These are phyloP conservation scores for Calonectria multiphialidica DNA, from an alignment of 2,329 filamentous ascomycete species.

Conservation along the genomic window DNA sequence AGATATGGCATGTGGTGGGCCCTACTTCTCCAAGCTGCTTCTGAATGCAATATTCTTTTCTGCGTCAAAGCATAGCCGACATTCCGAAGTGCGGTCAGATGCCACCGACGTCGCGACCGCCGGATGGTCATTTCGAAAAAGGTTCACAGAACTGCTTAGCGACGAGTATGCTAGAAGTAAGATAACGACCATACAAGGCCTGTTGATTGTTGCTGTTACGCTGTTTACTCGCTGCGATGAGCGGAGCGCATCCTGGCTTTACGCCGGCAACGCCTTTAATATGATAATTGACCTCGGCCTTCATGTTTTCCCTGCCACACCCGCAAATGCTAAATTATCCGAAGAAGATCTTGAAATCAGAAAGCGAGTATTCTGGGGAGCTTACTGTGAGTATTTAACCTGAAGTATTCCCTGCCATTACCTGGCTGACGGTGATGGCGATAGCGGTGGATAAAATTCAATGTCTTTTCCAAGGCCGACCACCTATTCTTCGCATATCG, in stretches of 20 bases:
- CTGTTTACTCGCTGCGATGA: conserved; percentile 64
- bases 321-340: not conserved
- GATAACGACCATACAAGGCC: conserved; percentile 66
- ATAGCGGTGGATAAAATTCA: conserved; percentile 61
- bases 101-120: conserved; percentile 59
- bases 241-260: conserved; percentile 67
- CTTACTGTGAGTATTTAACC: conserved; percentile 34
- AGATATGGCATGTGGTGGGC: conserved; percentile 65
- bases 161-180: conserved; percentile 60
- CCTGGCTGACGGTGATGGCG: not conserved
- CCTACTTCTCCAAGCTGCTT: conserved; percentile 68
- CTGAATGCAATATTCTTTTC: conserved; percentile 65
- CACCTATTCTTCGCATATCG: conserved; percentile 58
- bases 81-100: conserved; percentile 58
- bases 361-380: conserved; percentile 38
- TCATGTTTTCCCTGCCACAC: conserved; percentile 45
- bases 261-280: conserved; percentile 58
- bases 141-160: conserved; percentile 60
- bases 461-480: conserved; percentile 66
- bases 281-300: conserved; percentile 59
- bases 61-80: conserved; percentile 58
- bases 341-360: conserved; percentile 34
- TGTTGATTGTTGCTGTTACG: conserved; percentile 64
- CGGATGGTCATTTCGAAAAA: conserved; percentile 60
- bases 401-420: not conserved